phyloP scores from a whole-genome alignment of 2,329 filamentous ascomycete genomes.

The Beauveria pseudobassiana region DNA sequence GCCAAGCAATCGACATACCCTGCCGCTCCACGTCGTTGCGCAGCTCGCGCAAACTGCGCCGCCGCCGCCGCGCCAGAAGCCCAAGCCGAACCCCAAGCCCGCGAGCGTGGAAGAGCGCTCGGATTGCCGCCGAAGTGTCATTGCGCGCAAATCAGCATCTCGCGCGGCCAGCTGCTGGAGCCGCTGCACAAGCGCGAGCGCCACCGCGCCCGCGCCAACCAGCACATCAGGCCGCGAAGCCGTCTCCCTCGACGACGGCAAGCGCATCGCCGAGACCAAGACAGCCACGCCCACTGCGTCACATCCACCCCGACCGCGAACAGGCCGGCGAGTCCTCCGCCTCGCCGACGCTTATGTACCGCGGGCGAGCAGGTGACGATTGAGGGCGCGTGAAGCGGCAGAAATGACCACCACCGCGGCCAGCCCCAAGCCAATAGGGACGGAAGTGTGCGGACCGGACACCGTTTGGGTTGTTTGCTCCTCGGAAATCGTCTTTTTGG shows the following conservation, averaged over 20 bases:
- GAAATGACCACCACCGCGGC: no score
- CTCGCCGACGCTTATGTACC: slow-evolving; percentile 29
- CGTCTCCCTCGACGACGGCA: slow-evolving; percentile 17
- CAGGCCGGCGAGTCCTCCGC: background rate
- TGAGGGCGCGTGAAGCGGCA: slow-evolving; percentile 33
- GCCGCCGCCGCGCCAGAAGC: background rate
- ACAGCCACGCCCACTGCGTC: slow-evolving; percentile 39
- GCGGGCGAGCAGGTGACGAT: slow-evolving; percentile 47
- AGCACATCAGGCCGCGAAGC: slow-evolving; percentile 11
- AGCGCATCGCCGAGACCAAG: slow-evolving; percentile 29
- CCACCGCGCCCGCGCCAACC: slow-evolving; percentile 8
- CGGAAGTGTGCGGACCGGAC: background rate
- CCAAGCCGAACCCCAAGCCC: background rate
- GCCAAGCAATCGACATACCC: slow-evolving; percentile 3
- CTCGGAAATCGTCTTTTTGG: background rate
- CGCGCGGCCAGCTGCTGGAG: slow-evolving; percentile 54
- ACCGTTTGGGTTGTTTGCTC: background rate
- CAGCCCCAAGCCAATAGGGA: background rate
- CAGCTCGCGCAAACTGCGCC: background rate
- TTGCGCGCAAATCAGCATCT: slow-evolving; percentile 63
- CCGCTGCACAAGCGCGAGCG: slow-evolving; percentile 34
- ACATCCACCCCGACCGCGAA: slow-evolving; percentile 27
- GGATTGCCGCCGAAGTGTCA: slow-evolving; percentile 55
- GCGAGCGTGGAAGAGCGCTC: slow-evolving; percentile 20
- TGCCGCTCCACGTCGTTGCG: slow-evolving; percentile 6